Evolutionary conservation across 805 yeast species (phyloP).

Genomic region (Pichia exigua): DNA sequence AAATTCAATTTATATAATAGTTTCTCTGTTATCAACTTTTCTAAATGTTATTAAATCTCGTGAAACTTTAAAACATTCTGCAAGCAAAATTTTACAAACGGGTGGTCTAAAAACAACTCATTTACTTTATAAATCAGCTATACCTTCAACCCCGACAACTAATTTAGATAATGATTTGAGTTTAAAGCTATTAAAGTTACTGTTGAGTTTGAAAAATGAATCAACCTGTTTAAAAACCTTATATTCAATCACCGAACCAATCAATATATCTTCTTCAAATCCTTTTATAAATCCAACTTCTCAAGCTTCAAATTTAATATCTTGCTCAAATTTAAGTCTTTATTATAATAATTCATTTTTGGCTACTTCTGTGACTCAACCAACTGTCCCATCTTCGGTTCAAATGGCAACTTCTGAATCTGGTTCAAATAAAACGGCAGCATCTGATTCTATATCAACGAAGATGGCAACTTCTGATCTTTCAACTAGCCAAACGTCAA

Average conservation of each 20-base stretch:
- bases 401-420: background rate
- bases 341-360: background rate
- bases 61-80: background rate
- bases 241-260: conserved; percentile 2
- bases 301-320: background rate
- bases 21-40: conserved; percentile 18
- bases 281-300: background rate
- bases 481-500: background rate
- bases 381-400: background rate
- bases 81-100: background rate
- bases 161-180: background rate
- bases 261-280: background rate
- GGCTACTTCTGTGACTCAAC: background rate
- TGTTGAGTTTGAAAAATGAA: conserved; percentile 5
- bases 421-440: background rate
- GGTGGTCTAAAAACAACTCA: conserved; percentile 1
- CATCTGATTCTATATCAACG: background rate
- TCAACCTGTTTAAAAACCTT: conserved; percentile 1
- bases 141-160: background rate
- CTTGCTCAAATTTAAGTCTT: background rate
- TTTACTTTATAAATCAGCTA: background rate
- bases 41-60: background rate
- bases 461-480: background rate
- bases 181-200: background rate
- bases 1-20: conserved; percentile 6